Evolutionary conservation across 2,329 filamentous ascomycete genomes (phyloP), one percentile per base, ranked within the genome.

Genomic region (Zasmidium citrigriseum): DNA sequence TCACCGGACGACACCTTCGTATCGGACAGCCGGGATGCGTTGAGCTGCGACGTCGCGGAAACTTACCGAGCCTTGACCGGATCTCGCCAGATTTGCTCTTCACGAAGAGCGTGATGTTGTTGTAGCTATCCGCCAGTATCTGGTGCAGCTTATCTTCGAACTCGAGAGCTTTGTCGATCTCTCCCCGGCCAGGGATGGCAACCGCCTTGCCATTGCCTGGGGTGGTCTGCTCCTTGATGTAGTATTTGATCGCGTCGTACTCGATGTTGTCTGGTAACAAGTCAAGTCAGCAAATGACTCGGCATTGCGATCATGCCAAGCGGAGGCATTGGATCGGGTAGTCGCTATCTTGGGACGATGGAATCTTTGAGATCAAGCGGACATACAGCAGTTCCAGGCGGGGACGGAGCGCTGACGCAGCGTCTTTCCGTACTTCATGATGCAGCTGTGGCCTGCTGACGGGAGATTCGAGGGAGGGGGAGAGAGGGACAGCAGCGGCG

Each of bases 201-300:
- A 92, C 85, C 47, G 89, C 88, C 65, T 80, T 81, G 24, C 86
- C 88, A 67, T 89, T 85, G 73, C 88, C 85, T 46, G 83, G 84
- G 12, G 87, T 88, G 1, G 91, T 96, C 71, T 91, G 85, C 60
- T 83, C 83, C 74, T 93, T 95, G 79, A 96, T 93, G 69, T 90
- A 82, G 73, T 90, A 83, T 76, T 96, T 96, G 63, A 96, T 83
- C 50, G 89, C 89, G 73, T 93, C 91, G 80, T 96, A 96, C 74
- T 95, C 91, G 75, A 96, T 86, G 75, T 96, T 95, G 73, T 93
- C 88, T 91, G 72, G n/a, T n/a, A 29, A 44, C 44, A 54, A 16
- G 49, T 54, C 25, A 51, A 41, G 56, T 58, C 54, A 61, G 58
- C 38, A 27, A 52, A 24, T 34, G 49, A 49, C 46, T 34, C 44